A percentile compares a stretch with the other conserved stretches of the same genome.
These are phyloP conservation scores for Coemansia nantahalensis DNA, from an alignment of 192 early-diverging fungal species.

Conservation along the genomic window DNA sequence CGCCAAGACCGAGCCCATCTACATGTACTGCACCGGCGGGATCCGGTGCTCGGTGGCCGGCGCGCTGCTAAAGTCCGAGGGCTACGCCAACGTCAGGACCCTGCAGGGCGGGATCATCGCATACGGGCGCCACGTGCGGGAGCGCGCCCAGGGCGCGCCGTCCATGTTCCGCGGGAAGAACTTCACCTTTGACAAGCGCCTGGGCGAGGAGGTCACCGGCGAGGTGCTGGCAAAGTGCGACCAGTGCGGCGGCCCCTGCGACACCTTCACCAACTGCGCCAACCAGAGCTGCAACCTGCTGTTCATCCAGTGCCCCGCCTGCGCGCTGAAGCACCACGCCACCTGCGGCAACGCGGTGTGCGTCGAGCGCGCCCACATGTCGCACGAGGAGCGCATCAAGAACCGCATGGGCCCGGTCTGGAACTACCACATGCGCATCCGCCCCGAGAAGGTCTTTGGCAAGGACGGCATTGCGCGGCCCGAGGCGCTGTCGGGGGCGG, in stretches of 20 bases:
- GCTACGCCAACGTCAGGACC: slow-evolving; percentile 65
- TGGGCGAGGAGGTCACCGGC: slow-evolving; percentile 64
- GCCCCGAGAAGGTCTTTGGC: slow-evolving; percentile 41
- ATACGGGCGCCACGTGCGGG: slow-evolving; percentile 62
- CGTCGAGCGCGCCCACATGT: slow-evolving; percentile 33
- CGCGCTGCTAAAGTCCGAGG: slow-evolving; percentile 64
- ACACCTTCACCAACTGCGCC: slow-evolving; percentile 67
- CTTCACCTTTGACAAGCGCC: slow-evolving; percentile 78
- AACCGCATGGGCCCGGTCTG: slow-evolving; percentile 35
- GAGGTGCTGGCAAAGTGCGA: slow-evolving; percentile 67
- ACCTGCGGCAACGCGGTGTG: slow-evolving; percentile 46
- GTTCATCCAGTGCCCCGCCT: slow-evolving; percentile 65
- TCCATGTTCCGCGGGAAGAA: slow-evolving; percentile 75
- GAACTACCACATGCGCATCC: slow-evolving; percentile 36
- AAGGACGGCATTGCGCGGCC: slow-evolving; percentile 25
- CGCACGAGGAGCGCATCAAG: slow-evolving; percentile 38
- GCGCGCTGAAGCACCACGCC: slow-evolving; percentile 36
- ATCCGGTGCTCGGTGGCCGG: slow-evolving; percentile 81
- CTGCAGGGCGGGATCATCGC: slow-evolving; percentile 74
- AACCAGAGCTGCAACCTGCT: slow-evolving; percentile 71
- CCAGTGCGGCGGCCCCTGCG: slow-evolving; percentile 64
- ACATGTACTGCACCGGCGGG: slow-evolving; percentile 86
- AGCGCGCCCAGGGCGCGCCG: slow-evolving; percentile 9
- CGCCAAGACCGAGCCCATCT: slow-evolving; percentile 60
- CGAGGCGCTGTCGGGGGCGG: too few relatives aligned